Evolutionary conservation across 768 basidiomycete genomes (phyloP), one percentile per base, ranked within the genome.

Genomic region (Psilocybe sp.): DNA sequence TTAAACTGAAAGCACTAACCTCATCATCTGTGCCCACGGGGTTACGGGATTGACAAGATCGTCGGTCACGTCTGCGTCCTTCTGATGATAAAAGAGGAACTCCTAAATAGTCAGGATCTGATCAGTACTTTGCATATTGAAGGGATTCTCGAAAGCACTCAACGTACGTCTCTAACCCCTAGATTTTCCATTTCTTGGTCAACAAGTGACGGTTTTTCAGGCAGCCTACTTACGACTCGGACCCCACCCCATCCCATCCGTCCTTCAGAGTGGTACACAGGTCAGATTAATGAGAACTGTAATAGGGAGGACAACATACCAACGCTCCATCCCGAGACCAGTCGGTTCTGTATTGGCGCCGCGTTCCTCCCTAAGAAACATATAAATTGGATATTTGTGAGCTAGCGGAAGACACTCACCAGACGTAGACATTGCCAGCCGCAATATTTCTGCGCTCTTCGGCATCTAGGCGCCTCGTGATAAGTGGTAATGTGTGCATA

Each of bases 281-380:
- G 40, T 38, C 35, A 44, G 16, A 18, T 10, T 40, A 23, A 5
- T 38, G 20, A 36, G 28, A 52, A 19, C 44, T 38, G 52, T 50
- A 44, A 35, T 36, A 5, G 35, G 12, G 16, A 35, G 13, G 16
- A 32, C 18, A 20, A 62, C 70, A 34, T 60, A 82, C 85, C 90
- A 90, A 66, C 89, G 77, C 59, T 92, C 90, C 85, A 92, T 92
- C 34, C 89, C 89, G 41, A 90, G 78, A 12, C 89, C 89, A 9
- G 88, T 87, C 28, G 76, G 77, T 61, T 89, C 88, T n/a, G 85
- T 82, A 62, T 87, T 89, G 6, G 89, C 86, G 19, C 86, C 86
- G 54, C 89, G 85, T 58, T 92, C 89, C 63, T 92, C 89, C 89
- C 75, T 76, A 36, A 28, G 20, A 13, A 19, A 3, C 3, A 5